A percentile compares a stretch with the other conserved stretches of the same genome.
Evolutionary conservation across 805 yeast genomes (phyloP).

Genomic region (Ogataea methylovora): DNA sequence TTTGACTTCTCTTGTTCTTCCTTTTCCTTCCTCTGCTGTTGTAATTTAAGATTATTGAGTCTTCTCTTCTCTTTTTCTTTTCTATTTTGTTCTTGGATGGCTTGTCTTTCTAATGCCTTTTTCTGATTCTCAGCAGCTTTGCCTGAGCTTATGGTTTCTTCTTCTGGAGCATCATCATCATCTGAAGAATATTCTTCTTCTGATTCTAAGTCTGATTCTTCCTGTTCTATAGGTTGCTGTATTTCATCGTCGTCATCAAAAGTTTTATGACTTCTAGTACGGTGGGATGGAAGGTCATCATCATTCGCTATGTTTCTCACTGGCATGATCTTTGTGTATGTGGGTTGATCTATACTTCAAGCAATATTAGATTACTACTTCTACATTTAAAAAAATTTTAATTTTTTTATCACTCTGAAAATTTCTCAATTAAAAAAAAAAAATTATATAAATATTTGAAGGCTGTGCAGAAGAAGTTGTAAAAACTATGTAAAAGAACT

Average conservation of each 20-base stretch:
- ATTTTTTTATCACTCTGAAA: too few species aligned
- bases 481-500: too few species aligned
- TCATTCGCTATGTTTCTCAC: neutral
- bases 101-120: neutral
- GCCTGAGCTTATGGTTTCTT: slow-evolving; percentile 22
- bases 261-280: slow-evolving; percentile 12
- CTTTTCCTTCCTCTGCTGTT: neutral
- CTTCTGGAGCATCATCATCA: slow-evolving; percentile 47
- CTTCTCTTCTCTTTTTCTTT: slow-evolving; percentile 3
- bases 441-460: too few species aligned
- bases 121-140: neutral
- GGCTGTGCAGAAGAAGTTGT: too few species aligned
- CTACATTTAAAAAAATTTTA: too few species aligned
- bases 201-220: slow-evolving; percentile 6
- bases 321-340: too few species aligned
- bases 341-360: too few species aligned
- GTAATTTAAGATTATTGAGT: slow-evolving; percentile 1
- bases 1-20: too few species aligned
- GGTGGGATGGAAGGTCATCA: slow-evolving; percentile 5
- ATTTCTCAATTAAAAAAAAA: too few species aligned
- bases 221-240: slow-evolving; percentile 3
- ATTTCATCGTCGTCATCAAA: slow-evolving; percentile 9
- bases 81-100: neutral
- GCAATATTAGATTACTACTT: too few species aligned
- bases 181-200: slow-evolving; percentile 11